These are phyloP conservation scores for Pseudocercospora vitis DNA, from an alignment of 2,329 filamentous ascomycete genomes.

Conservation along the genomic window DNA sequence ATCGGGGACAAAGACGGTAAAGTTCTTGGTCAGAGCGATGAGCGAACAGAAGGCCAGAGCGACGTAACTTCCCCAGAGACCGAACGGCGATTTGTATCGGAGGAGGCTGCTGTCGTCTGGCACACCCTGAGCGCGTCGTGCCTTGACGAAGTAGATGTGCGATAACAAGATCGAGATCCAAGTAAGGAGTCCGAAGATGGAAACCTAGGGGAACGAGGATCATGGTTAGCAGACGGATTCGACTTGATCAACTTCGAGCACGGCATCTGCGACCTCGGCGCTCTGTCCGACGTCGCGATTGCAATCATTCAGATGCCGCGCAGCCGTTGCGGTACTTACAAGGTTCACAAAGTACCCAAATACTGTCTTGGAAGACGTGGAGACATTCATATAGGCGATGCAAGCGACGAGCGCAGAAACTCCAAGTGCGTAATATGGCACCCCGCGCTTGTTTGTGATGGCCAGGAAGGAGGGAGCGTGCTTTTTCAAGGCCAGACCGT, in stretches of 20 bases:
- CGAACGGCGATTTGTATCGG: conserved; percentile 66
- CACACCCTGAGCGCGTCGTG: conserved; percentile 48
- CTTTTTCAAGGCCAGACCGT: conserved; percentile 69
- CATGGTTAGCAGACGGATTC: too few species aligned
- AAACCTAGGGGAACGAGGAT: too few species aligned
- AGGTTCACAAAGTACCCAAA: conserved; percentile 53
- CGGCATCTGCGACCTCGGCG: too few species aligned
- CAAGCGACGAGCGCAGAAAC: conserved; percentile 63
- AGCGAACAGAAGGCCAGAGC: conserved; percentile 70
- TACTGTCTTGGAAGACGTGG: conserved; percentile 43
- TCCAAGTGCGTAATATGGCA: conserved; percentile 66
- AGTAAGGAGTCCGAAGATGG: conserved; percentile 45
- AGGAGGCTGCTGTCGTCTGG: conserved; percentile 41
- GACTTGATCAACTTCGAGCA: too few species aligned
- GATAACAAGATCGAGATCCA: conserved; percentile 53
- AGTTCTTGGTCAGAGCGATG: conserved; percentile 81
- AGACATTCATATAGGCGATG: conserved; percentile 52
- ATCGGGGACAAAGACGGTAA: conserved; percentile 63
- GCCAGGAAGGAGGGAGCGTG: conserved; percentile 72
- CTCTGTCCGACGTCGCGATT: too few species aligned
- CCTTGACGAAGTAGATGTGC: conserved; percentile 51
- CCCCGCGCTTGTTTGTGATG: conserved; percentile 68
- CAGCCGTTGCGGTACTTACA: too few species aligned
- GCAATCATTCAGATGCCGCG: too few species aligned
- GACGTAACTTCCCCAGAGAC: conserved; percentile 66